These are phyloP conservation scores for Stylonectria norvegica DNA, from an alignment of 2,329 filamentous ascomycete species.

Conservation along the genomic window DNA sequence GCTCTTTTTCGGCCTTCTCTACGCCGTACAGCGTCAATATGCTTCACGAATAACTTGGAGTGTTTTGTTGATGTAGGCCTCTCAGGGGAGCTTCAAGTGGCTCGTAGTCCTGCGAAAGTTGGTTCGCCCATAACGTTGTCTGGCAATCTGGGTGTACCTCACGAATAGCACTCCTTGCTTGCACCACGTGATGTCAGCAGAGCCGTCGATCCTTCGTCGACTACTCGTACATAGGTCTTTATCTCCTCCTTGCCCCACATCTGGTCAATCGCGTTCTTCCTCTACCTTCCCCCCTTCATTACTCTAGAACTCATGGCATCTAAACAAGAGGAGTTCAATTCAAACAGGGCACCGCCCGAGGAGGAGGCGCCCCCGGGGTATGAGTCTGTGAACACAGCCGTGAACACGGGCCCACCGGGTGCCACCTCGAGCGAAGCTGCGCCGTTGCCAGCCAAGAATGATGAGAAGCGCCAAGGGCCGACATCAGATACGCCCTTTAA, in stretches of 20 bases:
- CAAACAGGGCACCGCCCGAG: not conserved
- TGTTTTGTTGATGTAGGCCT: too few relatives aligned
- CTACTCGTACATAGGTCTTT: too few relatives aligned
- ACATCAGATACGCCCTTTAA: constrained; percentile 37
- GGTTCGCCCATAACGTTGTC: too few relatives aligned
- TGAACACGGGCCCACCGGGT: not conserved
- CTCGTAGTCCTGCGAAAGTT: too few relatives aligned
- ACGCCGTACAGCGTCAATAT: too few relatives aligned
- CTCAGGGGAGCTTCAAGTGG: too few relatives aligned
- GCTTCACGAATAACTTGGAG: too few relatives aligned
- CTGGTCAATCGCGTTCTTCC: not conserved
- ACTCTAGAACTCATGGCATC: not conserved
- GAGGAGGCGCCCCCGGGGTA: not conserved
- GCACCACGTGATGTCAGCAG: not conserved
- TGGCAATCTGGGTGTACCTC: too few relatives aligned
- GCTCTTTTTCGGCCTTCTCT: too few relatives aligned
- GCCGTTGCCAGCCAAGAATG: not conserved
- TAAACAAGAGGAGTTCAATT: not conserved
- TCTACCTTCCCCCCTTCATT: not conserved
- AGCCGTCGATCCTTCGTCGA: not conserved
- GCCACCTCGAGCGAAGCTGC: not conserved
- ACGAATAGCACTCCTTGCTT: too few relatives aligned
- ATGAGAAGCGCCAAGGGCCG: constrained; percentile 15
- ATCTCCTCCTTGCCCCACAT: not conserved
- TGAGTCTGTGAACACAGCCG: not conserved